A percentile compares a stretch with the other conserved stretches of the same genome.
phyloP scores from a whole-genome alignment of 805 yeast genomes.

The Zygosaccharomyces gambellarensis region DNA sequence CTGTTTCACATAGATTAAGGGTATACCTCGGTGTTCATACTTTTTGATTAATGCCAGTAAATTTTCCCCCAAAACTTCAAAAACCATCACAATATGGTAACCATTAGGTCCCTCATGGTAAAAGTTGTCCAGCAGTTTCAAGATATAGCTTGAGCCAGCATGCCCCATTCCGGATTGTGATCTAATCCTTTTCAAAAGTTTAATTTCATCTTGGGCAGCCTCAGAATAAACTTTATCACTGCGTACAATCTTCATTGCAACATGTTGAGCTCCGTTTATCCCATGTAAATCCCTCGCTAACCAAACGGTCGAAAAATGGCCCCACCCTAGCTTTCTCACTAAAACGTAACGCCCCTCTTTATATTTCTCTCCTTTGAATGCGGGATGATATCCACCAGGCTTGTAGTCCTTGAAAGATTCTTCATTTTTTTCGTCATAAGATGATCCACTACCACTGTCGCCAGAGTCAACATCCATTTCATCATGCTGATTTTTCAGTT shows the following conservation, averaged over 20 bases:
- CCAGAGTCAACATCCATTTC: constrained; percentile 24
- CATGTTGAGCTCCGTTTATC: constrained; percentile 53
- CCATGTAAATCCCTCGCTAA: constrained; percentile 58
- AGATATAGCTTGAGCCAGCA: constrained; percentile 78
- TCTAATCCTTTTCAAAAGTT: constrained; percentile 66
- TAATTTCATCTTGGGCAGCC: constrained; percentile 91
- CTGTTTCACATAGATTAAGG: constrained; percentile 69
- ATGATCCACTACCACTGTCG: constrained; percentile 33
- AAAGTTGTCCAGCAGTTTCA: constrained; percentile 77
- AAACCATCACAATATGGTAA: constrained; percentile 91
- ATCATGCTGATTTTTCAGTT: constrained; percentile 14
- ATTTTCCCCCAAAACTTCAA: constrained; percentile 95
- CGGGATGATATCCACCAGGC: constrained; percentile 95
- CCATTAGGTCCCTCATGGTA: constrained; percentile 89
- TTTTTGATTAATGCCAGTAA: constrained; percentile 76
- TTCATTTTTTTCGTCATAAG: constrained; percentile 54
- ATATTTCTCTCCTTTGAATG: constrained; percentile 78
- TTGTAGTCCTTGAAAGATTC: constrained; percentile 83
- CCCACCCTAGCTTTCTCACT: constrained; percentile 96
- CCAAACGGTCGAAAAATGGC: constrained; percentile 97
- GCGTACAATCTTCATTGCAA: constrained; percentile 90
- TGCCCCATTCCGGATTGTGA: constrained; percentile 39
- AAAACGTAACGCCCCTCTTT: constrained; percentile 70
- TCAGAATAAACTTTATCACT: constrained; percentile 88
- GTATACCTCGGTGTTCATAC: constrained; percentile 75